Percentiles rank a stretch among this genome's conserved stretches.
Evolutionary conservation across 2,329 filamentous ascomycete genomes (phyloP).

Genomic region (Cercospora sesami): DNA sequence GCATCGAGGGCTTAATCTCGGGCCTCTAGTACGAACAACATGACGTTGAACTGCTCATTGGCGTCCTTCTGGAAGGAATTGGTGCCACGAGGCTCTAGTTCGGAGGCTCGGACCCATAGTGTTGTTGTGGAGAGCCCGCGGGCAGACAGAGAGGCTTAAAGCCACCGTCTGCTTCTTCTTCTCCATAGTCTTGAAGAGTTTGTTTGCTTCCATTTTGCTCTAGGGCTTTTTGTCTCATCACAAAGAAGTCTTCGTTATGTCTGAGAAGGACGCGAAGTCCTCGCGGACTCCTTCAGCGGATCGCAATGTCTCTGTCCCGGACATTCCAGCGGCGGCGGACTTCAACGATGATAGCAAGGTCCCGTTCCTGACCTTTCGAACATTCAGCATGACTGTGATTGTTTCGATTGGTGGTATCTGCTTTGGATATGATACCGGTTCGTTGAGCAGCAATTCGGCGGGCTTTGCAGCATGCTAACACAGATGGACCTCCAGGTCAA

Average conservation of each 20-base stretch:
- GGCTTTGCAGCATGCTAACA: not conserved
- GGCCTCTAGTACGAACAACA: not conserved
- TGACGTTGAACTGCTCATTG: constrained; percentile 1
- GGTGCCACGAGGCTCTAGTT: not conserved
- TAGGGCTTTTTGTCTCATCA: not conserved
- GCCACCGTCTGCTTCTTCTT: not conserved
- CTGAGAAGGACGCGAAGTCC: constrained; percentile 13
- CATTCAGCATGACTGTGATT: constrained; percentile 35
- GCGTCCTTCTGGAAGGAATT: not conserved
- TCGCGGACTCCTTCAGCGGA: constrained; percentile 11
- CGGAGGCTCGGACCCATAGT: not conserved
- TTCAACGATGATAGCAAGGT: constrained; percentile 23
- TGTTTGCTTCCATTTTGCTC: not conserved
- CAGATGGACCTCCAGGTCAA: constrained; percentile 57
- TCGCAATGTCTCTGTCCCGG: constrained; percentile 5
- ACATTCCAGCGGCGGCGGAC: constrained; percentile 15
- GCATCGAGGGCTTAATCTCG: not conserved
- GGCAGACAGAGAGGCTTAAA: not conserved
- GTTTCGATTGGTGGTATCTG: constrained; percentile 39
- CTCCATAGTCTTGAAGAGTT: not conserved
- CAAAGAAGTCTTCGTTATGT: not conserved
- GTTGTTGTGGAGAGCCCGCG: constrained; percentile 3
- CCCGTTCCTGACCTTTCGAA: constrained; percentile 24
- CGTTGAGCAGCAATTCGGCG: not conserved
- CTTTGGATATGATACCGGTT: constrained; percentile 36